These are phyloP conservation scores for Xerocomus amazonicus DNA, from an alignment of 1,284 basidiomycete species.

Conservation along the genomic window DNA sequence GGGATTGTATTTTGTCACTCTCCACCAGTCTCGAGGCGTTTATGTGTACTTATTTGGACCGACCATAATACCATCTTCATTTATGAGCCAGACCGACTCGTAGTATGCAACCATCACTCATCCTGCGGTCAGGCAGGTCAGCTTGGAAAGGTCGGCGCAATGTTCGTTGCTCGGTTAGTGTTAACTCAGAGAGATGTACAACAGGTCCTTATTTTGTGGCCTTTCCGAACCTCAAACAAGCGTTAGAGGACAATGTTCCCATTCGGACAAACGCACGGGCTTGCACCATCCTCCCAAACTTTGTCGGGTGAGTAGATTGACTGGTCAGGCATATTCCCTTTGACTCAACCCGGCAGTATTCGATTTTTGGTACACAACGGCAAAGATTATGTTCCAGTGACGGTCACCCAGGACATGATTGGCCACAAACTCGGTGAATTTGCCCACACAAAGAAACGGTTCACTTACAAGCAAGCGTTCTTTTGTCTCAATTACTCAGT, in stretches of 20 bases:
- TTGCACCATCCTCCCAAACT: conserved; percentile 93
- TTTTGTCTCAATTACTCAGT: neutral
- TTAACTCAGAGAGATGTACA: neutral
- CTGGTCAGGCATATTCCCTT: neutral
- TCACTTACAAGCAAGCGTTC: conserved; percentile 65
- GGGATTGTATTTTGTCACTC: no score
- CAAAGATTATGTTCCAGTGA: conserved; percentile 83
- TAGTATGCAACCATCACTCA: conserved; percentile 29
- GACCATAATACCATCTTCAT: neutral
- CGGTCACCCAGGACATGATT: conserved; percentile 95
- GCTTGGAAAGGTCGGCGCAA: conserved; percentile 40
- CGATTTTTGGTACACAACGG: conserved; percentile 95
- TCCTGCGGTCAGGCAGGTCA: conserved; percentile 37
- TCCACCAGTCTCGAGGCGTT: no score
- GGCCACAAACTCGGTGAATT: conserved; percentile 98
- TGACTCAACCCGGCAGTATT: conserved; percentile 43
- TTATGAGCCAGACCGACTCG: neutral
- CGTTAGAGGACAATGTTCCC: conserved; percentile 78
- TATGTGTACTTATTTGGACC: neutral
- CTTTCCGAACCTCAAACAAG: conserved; percentile 87
- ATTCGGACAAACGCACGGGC: conserved; percentile 88
- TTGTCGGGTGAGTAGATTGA: conserved; percentile 66
- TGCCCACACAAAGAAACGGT: conserved; percentile 79
- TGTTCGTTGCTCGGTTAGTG: neutral
- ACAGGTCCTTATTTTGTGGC: conserved; percentile 93